Evolutionary conservation across 1,139 yeast genomes (phyloP).

Genomic region (Geotrichum klebahnii): DNA sequence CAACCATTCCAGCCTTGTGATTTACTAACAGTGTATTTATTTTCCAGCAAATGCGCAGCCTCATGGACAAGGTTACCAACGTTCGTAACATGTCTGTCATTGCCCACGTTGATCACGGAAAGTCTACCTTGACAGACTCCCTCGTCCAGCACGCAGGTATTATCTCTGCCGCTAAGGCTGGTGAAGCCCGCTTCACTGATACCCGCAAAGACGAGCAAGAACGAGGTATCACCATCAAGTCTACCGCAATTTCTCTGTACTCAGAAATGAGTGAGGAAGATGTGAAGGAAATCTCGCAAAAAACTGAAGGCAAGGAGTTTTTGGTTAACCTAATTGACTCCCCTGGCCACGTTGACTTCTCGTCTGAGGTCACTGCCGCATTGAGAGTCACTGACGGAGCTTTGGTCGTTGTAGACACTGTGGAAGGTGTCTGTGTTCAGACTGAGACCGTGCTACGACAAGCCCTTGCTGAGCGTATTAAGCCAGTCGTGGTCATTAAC

Average conservation of each 20-base stretch:
- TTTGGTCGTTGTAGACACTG: conserved; percentile 96
- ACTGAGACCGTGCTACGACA: conserved; percentile 99
- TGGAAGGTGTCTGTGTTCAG: conserved; percentile 99
- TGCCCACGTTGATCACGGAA: conserved; percentile 99
- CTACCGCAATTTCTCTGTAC: conserved; percentile 96
- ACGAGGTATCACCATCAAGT: conserved; percentile 99
- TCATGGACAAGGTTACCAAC: conserved; percentile 99
- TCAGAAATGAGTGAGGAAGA: conserved; percentile 88
- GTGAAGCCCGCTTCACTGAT: conserved; percentile 99
- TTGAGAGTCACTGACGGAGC: conserved; percentile 99
- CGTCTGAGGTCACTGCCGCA: conserved; percentile 99
- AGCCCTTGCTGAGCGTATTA: conserved; percentile 98
- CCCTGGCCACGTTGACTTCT: conserved; percentile 99
- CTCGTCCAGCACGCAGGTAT: conserved; percentile 99
- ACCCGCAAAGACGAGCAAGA: conserved; percentile 99
- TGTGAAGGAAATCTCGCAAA: conserved; percentile 91
- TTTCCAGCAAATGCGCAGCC: conserved; percentile 80
- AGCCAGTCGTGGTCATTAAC: conserved; percentile 97
- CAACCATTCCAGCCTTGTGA: background rate
- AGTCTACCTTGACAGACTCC: conserved; percentile 97
- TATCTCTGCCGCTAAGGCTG: conserved; percentile 98
- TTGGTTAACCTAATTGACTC: conserved; percentile 98
- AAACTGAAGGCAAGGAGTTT: conserved; percentile 91
- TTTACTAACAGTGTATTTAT: background rate
- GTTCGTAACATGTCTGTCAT: conserved; percentile 99